phyloP scores from a whole-genome alignment of 73 alveolate species.

The Stentor coeruleus region DNA sequence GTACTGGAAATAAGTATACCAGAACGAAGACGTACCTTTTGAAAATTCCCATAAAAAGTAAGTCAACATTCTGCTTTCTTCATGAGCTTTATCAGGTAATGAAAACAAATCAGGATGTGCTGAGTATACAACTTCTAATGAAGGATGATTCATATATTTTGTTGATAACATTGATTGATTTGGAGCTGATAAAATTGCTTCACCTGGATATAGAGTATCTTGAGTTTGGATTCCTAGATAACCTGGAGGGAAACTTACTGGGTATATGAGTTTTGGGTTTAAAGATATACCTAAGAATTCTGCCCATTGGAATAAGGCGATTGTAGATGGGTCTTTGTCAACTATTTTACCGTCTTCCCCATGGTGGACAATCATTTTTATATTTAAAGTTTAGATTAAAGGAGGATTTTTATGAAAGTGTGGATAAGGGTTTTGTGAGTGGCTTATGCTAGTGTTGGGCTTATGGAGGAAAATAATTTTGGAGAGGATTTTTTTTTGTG shows the following conservation, averaged over 20 bases:
- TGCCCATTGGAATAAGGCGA: conserved; percentile 4
- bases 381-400: too few species aligned
- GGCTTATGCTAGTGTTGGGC: background rate
- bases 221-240: conserved; percentile 10
- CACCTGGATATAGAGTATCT: background rate
- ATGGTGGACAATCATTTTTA: too few species aligned
- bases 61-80: background rate
- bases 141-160: background rate
- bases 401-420: too few species aligned
- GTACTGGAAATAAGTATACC: conserved; percentile 19
- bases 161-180: conserved; percentile 1
- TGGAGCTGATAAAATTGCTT: background rate
- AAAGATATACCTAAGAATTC: background rate
- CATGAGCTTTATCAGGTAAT: background rate
- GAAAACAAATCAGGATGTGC: background rate
- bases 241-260: conserved; percentile 15
- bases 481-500: background rate
- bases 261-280: conserved; percentile 21
- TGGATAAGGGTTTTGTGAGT: background rate
- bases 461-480: background rate
- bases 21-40: conserved; percentile 14
- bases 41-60: conserved; percentile 10
- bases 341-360: too few species aligned
- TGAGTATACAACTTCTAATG: background rate
- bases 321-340: background rate